Conservation (phyloP, 768 basidiomycete species). For the Dacryopinax primogenitus region DNA sequence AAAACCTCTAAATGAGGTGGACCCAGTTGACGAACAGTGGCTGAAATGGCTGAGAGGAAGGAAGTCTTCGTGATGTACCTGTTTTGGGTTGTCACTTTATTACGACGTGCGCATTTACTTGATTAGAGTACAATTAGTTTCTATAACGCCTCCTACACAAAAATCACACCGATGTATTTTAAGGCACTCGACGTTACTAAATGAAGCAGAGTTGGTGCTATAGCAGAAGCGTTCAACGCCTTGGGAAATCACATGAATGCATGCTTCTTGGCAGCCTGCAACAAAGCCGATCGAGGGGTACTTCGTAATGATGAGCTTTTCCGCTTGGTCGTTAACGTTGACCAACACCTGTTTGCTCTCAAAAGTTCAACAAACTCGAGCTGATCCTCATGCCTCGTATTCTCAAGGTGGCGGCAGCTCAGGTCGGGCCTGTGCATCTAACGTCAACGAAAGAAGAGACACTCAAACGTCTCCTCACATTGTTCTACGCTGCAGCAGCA, state of each 20-base stretch:
- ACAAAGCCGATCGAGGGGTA: neutral
- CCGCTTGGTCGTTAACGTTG: too few relatives aligned
- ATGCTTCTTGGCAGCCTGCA: neutral
- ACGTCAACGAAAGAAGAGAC: constrained; percentile 18
- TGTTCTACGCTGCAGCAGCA: constrained; percentile 18
- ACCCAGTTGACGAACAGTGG: neutral
- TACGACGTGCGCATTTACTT: too few relatives aligned
- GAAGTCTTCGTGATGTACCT: neutral
- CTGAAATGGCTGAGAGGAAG: neutral
- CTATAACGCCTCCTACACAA: too few relatives aligned
- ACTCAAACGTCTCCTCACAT: constrained; percentile 20
- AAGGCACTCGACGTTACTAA: neutral
- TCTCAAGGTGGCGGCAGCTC: constrained; percentile 26
- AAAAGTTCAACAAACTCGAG: neutral
- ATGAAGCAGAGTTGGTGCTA: too few relatives aligned
- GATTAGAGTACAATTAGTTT: too few relatives aligned
- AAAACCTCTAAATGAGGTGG: neutral
- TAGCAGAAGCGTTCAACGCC: too few relatives aligned
- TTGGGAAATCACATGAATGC: neutral
- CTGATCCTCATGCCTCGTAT: constrained; percentile 18
- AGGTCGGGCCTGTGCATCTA: constrained; percentile 26
- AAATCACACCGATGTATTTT: too few relatives aligned
- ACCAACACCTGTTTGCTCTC: too few relatives aligned
- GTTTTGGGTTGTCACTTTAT: neutral
- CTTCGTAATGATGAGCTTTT: neutral